Percentiles rank a stretch among this genome's conserved stretches.
These are phyloP conservation scores for Quercus engelmannii DNA, from an alignment of 306 rosid species.

Conservation along the genomic window DNA sequence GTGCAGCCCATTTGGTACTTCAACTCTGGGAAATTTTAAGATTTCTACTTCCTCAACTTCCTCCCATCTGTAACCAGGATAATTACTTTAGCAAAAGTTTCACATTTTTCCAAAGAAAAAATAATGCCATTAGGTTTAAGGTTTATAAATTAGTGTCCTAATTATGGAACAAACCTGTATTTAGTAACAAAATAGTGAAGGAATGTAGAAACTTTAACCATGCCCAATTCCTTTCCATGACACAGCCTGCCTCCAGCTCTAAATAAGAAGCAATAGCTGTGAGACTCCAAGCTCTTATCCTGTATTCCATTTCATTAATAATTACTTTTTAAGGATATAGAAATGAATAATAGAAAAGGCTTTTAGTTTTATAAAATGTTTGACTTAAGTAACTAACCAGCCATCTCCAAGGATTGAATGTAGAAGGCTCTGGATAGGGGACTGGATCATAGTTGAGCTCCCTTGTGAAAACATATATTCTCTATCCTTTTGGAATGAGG, in stretches of 20 bases:
- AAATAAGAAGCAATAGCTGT: conserved; percentile 53
- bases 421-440: conserved; percentile 59
- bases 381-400: conserved; percentile 36
- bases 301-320: conserved; percentile 20
- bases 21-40: conserved; percentile 70
- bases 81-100: not conserved
- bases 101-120: not conserved
- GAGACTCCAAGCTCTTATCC: conserved; percentile 58
- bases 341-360: not conserved
- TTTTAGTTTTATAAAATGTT: too few species aligned
- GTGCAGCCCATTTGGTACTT: conserved; percentile 70
- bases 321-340: not conserved
- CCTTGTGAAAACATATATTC: conserved; percentile 63
- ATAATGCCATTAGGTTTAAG: not conserved
- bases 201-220: conserved; percentile 55
- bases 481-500: conserved; percentile 77
- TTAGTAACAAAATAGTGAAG: conserved; percentile 67
- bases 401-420: conserved; percentile 78
- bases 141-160: not conserved
- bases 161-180: conserved; percentile 42
- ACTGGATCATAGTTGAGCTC: conserved; percentile 61
- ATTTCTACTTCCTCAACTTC: conserved; percentile 60
- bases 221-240: conserved; percentile 78
- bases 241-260: conserved; percentile 66
- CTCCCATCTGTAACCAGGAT: conserved; percentile 52